Evolutionary conservation across 192 early-diverging fungal genomes (phyloP).

Genomic region (Entrophospora sp.): DNA sequence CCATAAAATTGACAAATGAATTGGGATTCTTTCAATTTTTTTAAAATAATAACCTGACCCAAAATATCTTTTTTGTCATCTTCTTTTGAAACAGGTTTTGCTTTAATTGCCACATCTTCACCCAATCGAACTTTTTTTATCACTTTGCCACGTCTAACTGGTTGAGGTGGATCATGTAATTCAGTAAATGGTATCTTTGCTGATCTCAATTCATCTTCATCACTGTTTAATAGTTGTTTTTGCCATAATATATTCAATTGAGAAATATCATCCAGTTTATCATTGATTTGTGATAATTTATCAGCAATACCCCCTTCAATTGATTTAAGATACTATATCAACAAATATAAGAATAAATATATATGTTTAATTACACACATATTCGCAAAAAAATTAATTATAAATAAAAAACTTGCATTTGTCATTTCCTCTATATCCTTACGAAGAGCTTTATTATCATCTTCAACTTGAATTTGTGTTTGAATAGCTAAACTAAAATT

Average conservation of each 20-base stretch:
- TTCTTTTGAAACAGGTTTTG: not conserved
- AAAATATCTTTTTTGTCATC: slow-evolving; percentile 12
- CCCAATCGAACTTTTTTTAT: not conserved
- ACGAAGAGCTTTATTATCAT: not conserved
- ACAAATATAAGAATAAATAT: not conserved
- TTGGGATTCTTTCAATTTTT: slow-evolving; percentile 15
- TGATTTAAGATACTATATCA: not conserved
- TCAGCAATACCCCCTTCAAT: slow-evolving; percentile 11
- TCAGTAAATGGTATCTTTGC: not conserved
- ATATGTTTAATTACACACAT: not conserved
- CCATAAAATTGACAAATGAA: slow-evolving; percentile 16
- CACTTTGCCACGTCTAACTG: not conserved
- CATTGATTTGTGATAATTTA: not conserved
- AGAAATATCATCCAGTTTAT: slow-evolving; percentile 6
- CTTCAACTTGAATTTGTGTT: slow-evolving; percentile 9
- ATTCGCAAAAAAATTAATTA: not conserved
- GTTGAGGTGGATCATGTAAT: not conserved
- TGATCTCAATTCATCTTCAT: not conserved
- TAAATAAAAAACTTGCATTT: not conserved
- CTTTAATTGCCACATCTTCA: slow-evolving; percentile 8
- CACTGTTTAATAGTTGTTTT: not conserved
- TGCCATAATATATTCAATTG: slow-evolving; percentile 8
- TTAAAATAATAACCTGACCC: slow-evolving; percentile 11
- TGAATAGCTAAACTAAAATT: slow-evolving; percentile 12
- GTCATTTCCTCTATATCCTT: slow-evolving; percentile 3